Base-by-base conservation (phyloP, 192 early-diverging fungal species). In the Bifiguratus adelaidae region DNA sequence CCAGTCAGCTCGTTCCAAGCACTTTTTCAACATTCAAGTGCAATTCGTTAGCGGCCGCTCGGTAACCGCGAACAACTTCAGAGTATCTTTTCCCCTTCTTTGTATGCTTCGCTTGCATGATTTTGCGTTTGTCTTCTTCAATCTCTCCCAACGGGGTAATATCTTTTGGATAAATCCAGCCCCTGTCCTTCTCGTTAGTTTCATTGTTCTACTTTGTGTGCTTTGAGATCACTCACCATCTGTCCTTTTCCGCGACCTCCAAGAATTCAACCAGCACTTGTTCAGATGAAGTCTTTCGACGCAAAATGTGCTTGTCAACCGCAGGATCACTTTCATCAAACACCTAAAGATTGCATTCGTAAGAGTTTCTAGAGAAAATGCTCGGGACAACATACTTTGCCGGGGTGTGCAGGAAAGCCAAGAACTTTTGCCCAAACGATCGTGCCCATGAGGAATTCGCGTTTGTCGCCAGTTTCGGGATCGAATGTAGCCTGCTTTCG, bases 341-440 rank as follows among this genome's bases (percentile, higher is more conserved):
- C 18, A 74, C 41, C 71, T 74, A 60, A 49, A 56, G 27, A 21
- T 50, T 19, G 33, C 23, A 44, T 24, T 38, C 25, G 4, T 18
- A 13, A n/a, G 20, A 40, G 25, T 30, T 18, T 26, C 2, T 0
- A 12, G 12, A 44, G 0, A 12, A 4, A 16, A 1, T 15, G 26
- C 28, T 44, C 24, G 13, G 19, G n/a, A 6, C 16, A 47, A 16
- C 45, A 44, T 67, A 76, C 73, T 43, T 58, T 56, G 32, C 67
- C 70, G 32, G 74, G 74, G 41, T 72, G 68, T 33, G 59, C 56
- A n/a, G 74, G 74, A 43, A 67, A 76, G 5, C 74, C 69, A 38
- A 48, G 46, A 36, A 76, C 68, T 30, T 62, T 67, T 9, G 74
- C 74, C 74, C 74, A 76, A 1, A 76, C 74, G 25, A 76, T 33